Percentiles rank a stretch among this genome's conserved stretches.
These are phyloP conservation scores for Blastobotrys serpentis DNA, from an alignment of 1,139 yeast genomes.

Conservation along the genomic window DNA sequence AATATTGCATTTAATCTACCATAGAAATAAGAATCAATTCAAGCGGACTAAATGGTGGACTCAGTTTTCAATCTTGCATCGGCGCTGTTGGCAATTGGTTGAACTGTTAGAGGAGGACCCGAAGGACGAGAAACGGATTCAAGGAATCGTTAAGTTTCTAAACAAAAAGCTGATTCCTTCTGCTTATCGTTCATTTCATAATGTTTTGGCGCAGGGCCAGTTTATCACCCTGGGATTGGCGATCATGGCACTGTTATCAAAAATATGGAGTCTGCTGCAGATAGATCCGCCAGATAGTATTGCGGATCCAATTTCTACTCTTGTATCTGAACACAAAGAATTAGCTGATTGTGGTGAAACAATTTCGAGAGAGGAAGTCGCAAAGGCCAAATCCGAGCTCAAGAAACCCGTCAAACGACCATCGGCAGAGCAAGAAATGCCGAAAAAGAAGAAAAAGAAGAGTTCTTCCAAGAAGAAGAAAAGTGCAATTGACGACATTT, in stretches of 20 bases:
- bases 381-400: not conserved
- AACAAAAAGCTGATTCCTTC: conserved; percentile 45
- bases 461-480: conserved; percentile 10
- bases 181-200: conserved; percentile 63
- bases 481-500: conserved; percentile 18
- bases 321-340: not conserved
- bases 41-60: conserved; percentile 76
- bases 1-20: conserved; percentile 60
- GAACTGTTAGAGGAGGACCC: conserved; percentile 14
- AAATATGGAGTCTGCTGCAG: conserved; percentile 41
- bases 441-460: conserved; percentile 14
- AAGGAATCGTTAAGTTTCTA: conserved; percentile 41
- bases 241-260: conserved; percentile 57
- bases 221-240: conserved; percentile 73
- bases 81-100: conserved; percentile 39
- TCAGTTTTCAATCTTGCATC: conserved; percentile 59
- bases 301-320: not conserved
- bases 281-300: conserved; percentile 11
- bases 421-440: conserved; percentile 1
- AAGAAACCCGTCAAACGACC: conserved; percentile 2
- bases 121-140: conserved; percentile 23
- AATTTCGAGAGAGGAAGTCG: not conserved
- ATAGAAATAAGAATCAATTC: conserved; percentile 76
- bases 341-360: conserved; percentile 2
- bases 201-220: conserved; percentile 73